Base-by-base conservation (phyloP, 306 rosid species). In the Cucurbita moschata region DNA sequence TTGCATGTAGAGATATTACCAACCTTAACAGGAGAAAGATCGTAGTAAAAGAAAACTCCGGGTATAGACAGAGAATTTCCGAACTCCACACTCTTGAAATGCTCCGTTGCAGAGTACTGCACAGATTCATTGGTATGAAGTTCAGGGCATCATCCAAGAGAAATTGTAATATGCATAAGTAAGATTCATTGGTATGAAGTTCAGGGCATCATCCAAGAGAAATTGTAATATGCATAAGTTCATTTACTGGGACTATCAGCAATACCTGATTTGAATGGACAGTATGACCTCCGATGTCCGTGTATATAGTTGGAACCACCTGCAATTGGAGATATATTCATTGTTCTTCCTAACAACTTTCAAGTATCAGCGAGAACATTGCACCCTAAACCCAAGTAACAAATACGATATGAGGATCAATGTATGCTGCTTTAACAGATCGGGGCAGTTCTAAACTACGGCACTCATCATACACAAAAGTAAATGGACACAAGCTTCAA, bases 81-180 rank as follows among this genome's bases (percentile, higher is more conserved):
- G 3, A 72, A 42, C 67, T 92, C 96, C 42, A 87, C 73, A 82
- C 85, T 84, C 84, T 84, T 90, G 77, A 85, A 92, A 88, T 92
- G 98, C 86, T 92, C 96, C 5, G 96, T 92, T 66, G 90, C 96
- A 49, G 98, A 92, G 81, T 89, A 92, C 96, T 92, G 92, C 77
- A 71, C 54, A 79, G 86, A 78, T 75, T 63, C 68, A 39, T 58
- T 0, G 26, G 65, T 50, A 77, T 66, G 74, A 76, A 68, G 81
- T 39, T 79, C 78, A 35, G 3, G 42, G 14, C 60, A 56, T 75
- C 51, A 68, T 81, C 58, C 63, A 55, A 52, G 12, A 42, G 40
- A 75, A 58, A n/a, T n/a, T n/a, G n/a, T n/a, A n/a, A n/a, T n/a
- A n/a, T n/a, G n/a, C n/a, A n/a, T n/a, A n/a, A n/a, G n/a, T n/a